Base-by-base conservation (phyloP, 441 rosid genomes). In the Aquilaria agallochum region DNA sequence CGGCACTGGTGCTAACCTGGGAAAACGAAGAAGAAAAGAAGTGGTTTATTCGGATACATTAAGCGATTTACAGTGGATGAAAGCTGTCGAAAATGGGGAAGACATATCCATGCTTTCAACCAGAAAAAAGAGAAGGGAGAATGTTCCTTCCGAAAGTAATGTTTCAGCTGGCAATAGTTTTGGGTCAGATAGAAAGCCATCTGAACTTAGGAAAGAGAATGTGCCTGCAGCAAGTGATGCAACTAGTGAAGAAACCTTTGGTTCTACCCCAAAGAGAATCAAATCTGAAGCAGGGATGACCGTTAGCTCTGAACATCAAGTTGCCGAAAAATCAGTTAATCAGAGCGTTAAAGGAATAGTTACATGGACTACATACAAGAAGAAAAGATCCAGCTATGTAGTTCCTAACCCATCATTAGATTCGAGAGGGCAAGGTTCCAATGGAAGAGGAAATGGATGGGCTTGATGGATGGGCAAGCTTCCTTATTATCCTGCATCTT, bases 1-100 rank as follows among this genome's bases (percentile, higher is more conserved):
- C 12, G 77, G 80, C 61, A 79, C 72, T 45, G 71, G 68, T 64
- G 80, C 89, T 56, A 68, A 82, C 52, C 97, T 97, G 64, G 93
- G 89, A 72, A 85, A 97, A 47, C 84, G 79, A 79, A 85, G 98
- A 62, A 96, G 84, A 79, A 92, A 88, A 54, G 90, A 86, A 7
- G 80, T 78, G 51, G 92, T 92, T 70, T 89, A 86, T 20, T 4
- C 59, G 3, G 99, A 94, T 75, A 73, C 89, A 56, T 60, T 94
- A 57, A 94, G 96, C 55, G 99, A 91, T 66, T 62, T 79, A 60
- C 96, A 90, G 64, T 93, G 94, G 89, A 80, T 90, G 82, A 93
- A 82, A 76, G 96, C 98, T 42, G 88, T 94, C 51, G 98, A 93
- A 80, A 93, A 82, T 36, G 97, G 97, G 56, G 88, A 83, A 80